Base-by-base conservation (phyloP, 2,329 filamentous ascomycete species). In the Epichloe brachyelytri region DNA sequence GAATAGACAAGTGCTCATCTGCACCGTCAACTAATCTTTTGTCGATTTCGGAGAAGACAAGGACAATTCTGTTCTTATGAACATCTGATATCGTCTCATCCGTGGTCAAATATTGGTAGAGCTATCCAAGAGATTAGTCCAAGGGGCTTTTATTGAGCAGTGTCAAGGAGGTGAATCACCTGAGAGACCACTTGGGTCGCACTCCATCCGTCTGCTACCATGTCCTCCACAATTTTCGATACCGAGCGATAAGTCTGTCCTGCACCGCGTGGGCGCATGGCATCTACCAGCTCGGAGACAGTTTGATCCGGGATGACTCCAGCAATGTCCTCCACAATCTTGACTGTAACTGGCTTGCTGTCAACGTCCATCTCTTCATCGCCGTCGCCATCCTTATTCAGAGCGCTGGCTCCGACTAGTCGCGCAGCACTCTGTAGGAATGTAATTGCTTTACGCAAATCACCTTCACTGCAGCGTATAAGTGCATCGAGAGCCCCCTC, bases 201-300 rank as follows among this genome's bases (percentile, higher is more conserved):
- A 65, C 90, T 96, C 91, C 93, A 98, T 8, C 93, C 93, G 69
- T 97, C 93, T 0, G 91, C 91, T 45, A 97, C 83, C 74, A 98
- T 82, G 57, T 95, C 86, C 60, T 90, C 87, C 5, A 97, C 86
- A 5, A 88, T 83, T 57, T 81, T 82, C 0, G 88, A 82, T 15
- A 98, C 79, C 12, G 78, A 76, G 53, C 82, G 77, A 62, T 95
- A 98, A 0, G 81, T 75, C 14, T 78, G 74, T 1, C 77, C 77
- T 38, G 75, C 75, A 22, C 77, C 77, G 56, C 73, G 78, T 4
- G 88, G 87, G 58, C 86, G 84, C 71, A 97, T 86, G 17, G 88
- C 85, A 53, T 80, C 70, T 12, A 88, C 72, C 15, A 98, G 74
- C 8, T 67, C 69, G 51, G 85, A 77, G 47, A 98, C 80, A 1